Conservation (phyloP, 1,284 basidiomycete species). For the Pyrrhoderma noxium region DNA sequence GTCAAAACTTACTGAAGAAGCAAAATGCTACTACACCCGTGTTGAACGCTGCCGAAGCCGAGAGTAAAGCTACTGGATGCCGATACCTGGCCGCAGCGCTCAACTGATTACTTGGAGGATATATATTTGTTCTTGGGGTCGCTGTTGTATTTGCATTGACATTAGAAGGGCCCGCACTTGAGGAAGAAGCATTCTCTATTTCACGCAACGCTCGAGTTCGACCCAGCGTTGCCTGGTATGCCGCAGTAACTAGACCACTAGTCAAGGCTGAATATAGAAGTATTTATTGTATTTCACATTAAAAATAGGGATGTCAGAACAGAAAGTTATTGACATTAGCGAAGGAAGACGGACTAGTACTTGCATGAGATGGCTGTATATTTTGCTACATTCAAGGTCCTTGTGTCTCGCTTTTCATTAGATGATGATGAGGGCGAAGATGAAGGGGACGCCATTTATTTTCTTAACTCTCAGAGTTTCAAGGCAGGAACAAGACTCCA, state of each 20-base stretch:
- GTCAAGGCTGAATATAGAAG: constrained; percentile 34
- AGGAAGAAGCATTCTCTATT: not conserved
- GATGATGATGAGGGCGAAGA: no score
- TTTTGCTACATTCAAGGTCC: constrained; percentile 30
- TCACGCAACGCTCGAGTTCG: constrained; percentile 8
- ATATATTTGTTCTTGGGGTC: not conserved
- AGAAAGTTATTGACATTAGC: constrained; percentile 30
- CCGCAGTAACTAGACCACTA: constrained; percentile 45
- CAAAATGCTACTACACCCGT: constrained; percentile 56
- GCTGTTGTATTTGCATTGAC: not conserved
- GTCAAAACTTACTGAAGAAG: constrained; percentile 57
- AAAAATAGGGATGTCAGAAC: constrained; percentile 21
- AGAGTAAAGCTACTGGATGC: constrained; percentile 28
- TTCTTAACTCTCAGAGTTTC: no score
- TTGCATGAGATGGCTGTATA: constrained; percentile 63
- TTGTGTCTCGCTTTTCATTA: no score
- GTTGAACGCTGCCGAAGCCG: constrained; percentile 52
- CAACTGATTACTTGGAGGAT: constrained; percentile 30
- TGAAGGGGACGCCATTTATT: no score
- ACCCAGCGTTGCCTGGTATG: constrained; percentile 32
- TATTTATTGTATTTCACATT: constrained; percentile 19
- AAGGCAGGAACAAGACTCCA: no score
- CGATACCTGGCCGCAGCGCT: constrained; percentile 27
- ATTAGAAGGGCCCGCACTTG: not conserved
- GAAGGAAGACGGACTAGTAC: constrained; percentile 32